phyloP scores from a whole-genome alignment of 2,329 filamentous ascomycete species.

The Apiospora rasikravindrae region DNA sequence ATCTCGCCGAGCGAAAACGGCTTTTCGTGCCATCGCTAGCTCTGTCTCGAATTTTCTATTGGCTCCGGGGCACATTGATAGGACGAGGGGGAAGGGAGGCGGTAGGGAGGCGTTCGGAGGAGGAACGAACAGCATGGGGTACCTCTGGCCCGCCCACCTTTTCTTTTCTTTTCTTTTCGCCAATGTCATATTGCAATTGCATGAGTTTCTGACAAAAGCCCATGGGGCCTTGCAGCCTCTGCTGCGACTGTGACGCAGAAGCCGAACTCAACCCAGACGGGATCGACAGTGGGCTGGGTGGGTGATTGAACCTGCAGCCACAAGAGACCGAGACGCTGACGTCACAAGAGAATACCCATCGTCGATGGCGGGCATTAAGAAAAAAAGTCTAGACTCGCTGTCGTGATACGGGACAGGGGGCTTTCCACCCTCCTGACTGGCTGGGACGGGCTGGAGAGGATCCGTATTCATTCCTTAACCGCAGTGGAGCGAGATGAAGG shows the following conservation, averaged over 20 bases:
- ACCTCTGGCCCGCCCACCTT: neutral
- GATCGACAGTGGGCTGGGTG: slow-evolving; percentile 10
- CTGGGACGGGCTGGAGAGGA: neutral
- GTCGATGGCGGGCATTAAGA: neutral
- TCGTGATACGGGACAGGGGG: neutral
- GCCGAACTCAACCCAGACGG: neutral
- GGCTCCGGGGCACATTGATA: neutral
- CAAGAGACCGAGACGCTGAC: neutral
- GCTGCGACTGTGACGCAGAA: slow-evolving; percentile 1
- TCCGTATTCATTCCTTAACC: neutral
- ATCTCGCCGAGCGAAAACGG: neutral
- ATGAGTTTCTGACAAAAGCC: neutral
- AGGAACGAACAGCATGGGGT: neutral
- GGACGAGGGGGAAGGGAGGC: neutral
- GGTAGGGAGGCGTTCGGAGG: too few species aligned
- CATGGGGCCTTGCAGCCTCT: neutral
- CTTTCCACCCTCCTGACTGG: neutral
- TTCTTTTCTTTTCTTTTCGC: too few species aligned
- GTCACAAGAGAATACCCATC: neutral
- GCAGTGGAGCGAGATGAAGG: neutral
- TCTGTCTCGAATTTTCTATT: slow-evolving; percentile 5
- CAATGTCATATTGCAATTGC: slow-evolving; percentile 1
- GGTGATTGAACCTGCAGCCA: slow-evolving; percentile 2
- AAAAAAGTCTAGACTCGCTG: neutral
- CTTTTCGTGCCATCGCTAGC: slow-evolving; percentile 6